Percentiles rank a stretch among this genome's conserved stretches.
Evolutionary conservation across 257 asterid species (phyloP).

Genomic region (Nicotiana tabacum): DNA sequence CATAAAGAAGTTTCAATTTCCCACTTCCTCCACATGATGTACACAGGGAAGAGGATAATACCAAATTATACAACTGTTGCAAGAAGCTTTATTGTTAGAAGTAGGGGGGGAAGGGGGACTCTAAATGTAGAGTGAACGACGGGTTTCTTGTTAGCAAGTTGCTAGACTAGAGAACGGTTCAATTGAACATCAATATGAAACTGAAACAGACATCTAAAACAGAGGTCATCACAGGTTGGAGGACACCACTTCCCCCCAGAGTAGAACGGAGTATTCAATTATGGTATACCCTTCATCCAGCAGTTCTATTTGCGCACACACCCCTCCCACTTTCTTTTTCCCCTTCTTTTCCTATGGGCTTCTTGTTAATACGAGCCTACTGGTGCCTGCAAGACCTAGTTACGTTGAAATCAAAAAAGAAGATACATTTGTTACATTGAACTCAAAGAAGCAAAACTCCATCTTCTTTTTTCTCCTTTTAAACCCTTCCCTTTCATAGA

Average conservation of each 20-base stretch:
- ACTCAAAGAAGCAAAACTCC: not conserved
- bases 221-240: not conserved
- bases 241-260: not conserved
- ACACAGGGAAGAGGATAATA: not conserved
- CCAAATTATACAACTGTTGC: not conserved
- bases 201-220: not conserved
- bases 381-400: not conserved
- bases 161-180: not conserved
- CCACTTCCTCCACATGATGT: not conserved
- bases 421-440: not conserved
- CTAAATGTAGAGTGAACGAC: not conserved
- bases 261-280: not conserved
- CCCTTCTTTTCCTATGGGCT: not conserved
- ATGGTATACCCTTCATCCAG: not conserved
- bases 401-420: not conserved
- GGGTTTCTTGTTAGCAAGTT: not conserved
- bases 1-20: slow-evolving; percentile 9
- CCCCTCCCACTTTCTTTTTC: too few species aligned
- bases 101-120: not conserved
- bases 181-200: not conserved
- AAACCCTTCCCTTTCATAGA: not conserved
- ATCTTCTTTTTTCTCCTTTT: not conserved
- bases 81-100: not conserved
- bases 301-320: not conserved
- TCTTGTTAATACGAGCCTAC: not conserved